These are phyloP conservation scores for Pestalotiopsis sp. DNA, from an alignment of 2,329 filamentous ascomycete species.

Conservation along the genomic window DNA sequence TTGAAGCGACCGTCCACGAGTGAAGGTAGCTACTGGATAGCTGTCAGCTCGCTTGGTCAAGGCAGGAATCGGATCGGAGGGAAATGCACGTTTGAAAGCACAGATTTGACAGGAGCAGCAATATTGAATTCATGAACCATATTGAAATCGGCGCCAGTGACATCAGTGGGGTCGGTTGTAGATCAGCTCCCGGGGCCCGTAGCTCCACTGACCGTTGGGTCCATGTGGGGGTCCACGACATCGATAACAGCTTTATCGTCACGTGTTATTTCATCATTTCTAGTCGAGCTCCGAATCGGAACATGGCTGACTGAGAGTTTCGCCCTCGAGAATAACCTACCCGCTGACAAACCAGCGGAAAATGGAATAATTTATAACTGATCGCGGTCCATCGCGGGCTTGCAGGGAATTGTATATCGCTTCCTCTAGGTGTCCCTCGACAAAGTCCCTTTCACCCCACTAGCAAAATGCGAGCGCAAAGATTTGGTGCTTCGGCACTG, in stretches of 20 bases:
- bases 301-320: not conserved
- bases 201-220: not conserved
- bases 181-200: not conserved
- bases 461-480: slow-evolving; percentile 26
- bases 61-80: too few species aligned
- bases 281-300: slow-evolving; percentile 1
- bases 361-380: slow-evolving; percentile 20
- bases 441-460: not conserved
- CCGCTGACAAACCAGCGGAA: slow-evolving; percentile 23
- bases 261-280: slow-evolving; percentile 19
- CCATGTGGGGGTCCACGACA: not conserved
- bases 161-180: not conserved
- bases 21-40: too few species aligned
- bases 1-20: too few species aligned
- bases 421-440: not conserved
- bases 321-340: too few species aligned
- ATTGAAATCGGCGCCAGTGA: not conserved
- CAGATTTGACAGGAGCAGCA: too few species aligned
- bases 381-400: slow-evolving; percentile 17
- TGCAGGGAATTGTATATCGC: not conserved
- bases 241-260: slow-evolving; percentile 8
- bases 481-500: slow-evolving; percentile 23
- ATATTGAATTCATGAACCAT: too few species aligned
- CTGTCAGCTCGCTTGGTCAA: too few species aligned
- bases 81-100: too few species aligned